Base-by-base conservation (phyloP, 140 eudicot genomes). In the Cichorium intybus region DNA sequence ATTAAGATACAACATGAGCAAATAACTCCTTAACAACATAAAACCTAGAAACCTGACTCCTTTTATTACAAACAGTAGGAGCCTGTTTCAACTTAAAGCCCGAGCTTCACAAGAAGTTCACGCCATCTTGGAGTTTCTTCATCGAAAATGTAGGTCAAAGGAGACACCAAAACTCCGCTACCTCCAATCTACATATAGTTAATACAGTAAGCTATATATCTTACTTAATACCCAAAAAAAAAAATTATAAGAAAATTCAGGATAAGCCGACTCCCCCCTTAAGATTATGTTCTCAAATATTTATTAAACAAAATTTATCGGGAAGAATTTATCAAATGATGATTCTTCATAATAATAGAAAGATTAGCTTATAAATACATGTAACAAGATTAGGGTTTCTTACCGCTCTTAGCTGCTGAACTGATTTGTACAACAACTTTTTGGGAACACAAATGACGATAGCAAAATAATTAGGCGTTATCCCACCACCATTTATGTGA, bases 71-170 rank as follows among this genome's bases (percentile, higher is more conserved):
- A 49, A 28, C 34, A 29, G 43, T 48, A 62, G 23, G 52, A 35
- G 35, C n/a, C 48, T 26, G 34, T 34, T 24, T 9, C 54, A 6
- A 34, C 47, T 66, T 72, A 86, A 24, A 84, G 72, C 65, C 94
- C 94, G 39, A 90, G 82, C 62, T 77, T 82, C 23, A 72, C 52
- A 43, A 90, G 95, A 65, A 90, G 89, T 64, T 90, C 69, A 18
- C 81, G 84, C 97, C 96, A 90, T 64, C 97, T 82, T 50, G 95
- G 94, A 52, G 90, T 87, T 74, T 90, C 97, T 75, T 87, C 97
- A 27, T 90, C 94, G 29, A 90, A 90, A 33, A 90, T 90, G 69
- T 90, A 90, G 82, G 97, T 90, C 68, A 86, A 56, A 10, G 97
- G 95, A 24, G 93, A 84, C 71, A 87, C 74, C 72, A 90, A 47